These are phyloP conservation scores for Rhexocercosporidium sp. DNA, from an alignment of 2,329 filamentous ascomycete species.

Conservation along the genomic window DNA sequence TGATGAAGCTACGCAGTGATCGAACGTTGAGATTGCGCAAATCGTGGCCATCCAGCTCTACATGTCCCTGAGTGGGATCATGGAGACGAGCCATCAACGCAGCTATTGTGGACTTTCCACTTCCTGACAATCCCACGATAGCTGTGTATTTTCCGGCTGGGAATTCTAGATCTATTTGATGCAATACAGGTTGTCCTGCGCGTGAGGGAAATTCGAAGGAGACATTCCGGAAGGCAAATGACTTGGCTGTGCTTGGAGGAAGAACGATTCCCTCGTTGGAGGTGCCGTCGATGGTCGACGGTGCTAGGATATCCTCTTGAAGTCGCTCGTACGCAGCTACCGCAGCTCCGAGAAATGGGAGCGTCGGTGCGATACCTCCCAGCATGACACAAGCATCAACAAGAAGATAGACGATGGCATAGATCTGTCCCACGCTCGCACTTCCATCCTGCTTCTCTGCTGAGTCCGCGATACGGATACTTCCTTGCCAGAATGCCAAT, in stretches of 20 bases:
- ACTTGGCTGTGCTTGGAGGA: constrained; percentile 33
- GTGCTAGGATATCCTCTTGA: constrained; percentile 23
- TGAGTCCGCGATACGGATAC: constrained; percentile 51
- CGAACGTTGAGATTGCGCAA: constrained; percentile 25
- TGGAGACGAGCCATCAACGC: constrained; percentile 63
- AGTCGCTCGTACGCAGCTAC: constrained; percentile 1
- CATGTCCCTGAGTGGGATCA: constrained; percentile 49
- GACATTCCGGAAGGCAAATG: constrained; percentile 43
- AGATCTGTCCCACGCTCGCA: constrained; percentile 45
- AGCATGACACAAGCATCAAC: constrained; percentile 50
- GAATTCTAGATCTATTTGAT: constrained; percentile 40
- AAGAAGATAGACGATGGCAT: constrained; percentile 58
- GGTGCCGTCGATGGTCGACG: constrained; percentile 32
- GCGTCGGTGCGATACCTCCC: background rate
- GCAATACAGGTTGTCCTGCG: constrained; percentile 38
- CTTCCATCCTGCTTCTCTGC: constrained; percentile 18
- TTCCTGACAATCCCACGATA: constrained; percentile 62
- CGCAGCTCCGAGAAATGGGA: constrained; percentile 5
- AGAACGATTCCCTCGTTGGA: constrained; percentile 17
- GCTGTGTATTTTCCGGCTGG: constrained; percentile 50
- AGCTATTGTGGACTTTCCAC: constrained; percentile 62
- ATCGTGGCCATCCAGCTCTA: constrained; percentile 27
- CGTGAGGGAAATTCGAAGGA: constrained; percentile 43
- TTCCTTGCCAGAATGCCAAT: constrained; percentile 63
- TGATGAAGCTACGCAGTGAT: constrained; percentile 47